Percentiles rank a stretch among this genome's conserved stretches.
These are phyloP conservation scores for Vitis hybrid DNA, from an alignment of 177 flowering plant genomes.

Conservation along the genomic window DNA sequence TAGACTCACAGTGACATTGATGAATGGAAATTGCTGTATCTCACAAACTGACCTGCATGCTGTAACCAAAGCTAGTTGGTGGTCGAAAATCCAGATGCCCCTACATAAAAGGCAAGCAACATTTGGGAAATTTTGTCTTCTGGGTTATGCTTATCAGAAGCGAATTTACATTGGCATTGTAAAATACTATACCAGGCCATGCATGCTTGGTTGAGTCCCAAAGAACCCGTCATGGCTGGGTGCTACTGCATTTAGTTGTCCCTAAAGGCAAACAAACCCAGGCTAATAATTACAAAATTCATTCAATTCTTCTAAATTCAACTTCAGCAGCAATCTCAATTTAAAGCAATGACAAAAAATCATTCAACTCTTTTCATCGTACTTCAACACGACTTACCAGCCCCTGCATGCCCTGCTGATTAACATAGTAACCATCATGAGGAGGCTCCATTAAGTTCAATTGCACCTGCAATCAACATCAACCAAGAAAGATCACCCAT, in stretches of 20 bases:
- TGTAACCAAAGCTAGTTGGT: conserved; percentile 35
- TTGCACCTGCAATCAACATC: conserved; percentile 32
- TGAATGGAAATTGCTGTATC: neutral
- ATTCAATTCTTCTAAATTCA: neutral
- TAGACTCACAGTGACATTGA: too few relatives aligned
- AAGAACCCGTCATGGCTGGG: conserved; percentile 43
- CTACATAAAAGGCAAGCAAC: conserved; percentile 21
- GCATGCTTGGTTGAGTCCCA: conserved; percentile 39
- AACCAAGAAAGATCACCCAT: neutral
- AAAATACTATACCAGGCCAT: conserved; percentile 37
- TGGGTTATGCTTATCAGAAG: neutral
- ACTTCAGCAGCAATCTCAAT: neutral
- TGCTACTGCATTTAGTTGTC: conserved; percentile 39
- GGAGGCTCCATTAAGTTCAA: conserved; percentile 77
- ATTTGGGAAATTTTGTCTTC: neutral
- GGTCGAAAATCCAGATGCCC: conserved; percentile 52
- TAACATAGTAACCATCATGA: conserved; percentile 59
- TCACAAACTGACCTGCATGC: conserved; percentile 34
- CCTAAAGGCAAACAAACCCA: conserved; percentile 29
- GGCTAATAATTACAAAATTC: neutral
- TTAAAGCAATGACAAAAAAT: neutral
- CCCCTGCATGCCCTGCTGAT: conserved; percentile 48
- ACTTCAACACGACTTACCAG: conserved; percentile 35
- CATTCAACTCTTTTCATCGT: neutral
- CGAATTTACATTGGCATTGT: neutral